Conservation (phyloP, 352 stramenopile genomes). For the Saprolegnia parasitica region DNA sequence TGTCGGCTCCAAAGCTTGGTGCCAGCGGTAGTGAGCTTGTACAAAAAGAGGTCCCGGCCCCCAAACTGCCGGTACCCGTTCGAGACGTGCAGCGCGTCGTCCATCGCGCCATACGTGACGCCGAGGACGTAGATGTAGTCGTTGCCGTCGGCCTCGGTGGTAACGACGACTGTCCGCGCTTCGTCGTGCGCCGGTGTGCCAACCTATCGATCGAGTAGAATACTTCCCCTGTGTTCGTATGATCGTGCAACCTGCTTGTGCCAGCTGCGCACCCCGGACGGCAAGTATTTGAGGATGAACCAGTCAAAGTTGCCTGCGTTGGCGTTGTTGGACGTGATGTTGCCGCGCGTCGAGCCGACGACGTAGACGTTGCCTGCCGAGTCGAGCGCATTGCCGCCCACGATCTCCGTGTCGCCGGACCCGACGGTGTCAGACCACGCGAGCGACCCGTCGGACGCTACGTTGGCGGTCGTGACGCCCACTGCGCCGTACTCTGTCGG, state of each 20-base stretch:
- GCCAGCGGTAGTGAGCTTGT: slow-evolving; percentile 47
- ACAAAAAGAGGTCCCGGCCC: slow-evolving; percentile 58
- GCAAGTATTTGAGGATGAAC: slow-evolving; percentile 21
- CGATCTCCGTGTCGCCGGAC: slow-evolving; percentile 21
- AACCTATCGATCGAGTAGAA: slow-evolving; percentile 6
- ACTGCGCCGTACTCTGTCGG: slow-evolving; percentile 2
- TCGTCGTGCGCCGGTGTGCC: slow-evolving; percentile 28
- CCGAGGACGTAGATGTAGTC: slow-evolving; percentile 50
- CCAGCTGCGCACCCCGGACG: slow-evolving; percentile 3
- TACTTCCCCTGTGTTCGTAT: neutral
- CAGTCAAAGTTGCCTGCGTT: slow-evolving; percentile 28
- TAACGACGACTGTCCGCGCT: slow-evolving; percentile 13
- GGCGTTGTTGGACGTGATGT: slow-evolving; percentile 9
- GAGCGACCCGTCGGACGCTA: slow-evolving; percentile 9
- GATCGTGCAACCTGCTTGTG: slow-evolving; percentile 2
- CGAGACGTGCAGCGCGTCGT: slow-evolving; percentile 59
- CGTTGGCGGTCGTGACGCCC: slow-evolving; percentile 13
- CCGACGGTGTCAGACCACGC: slow-evolving; percentile 11
- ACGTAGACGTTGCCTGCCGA: slow-evolving; percentile 24
- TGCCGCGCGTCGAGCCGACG: slow-evolving; percentile 23
- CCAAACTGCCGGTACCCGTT: slow-evolving; percentile 69
- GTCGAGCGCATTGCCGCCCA: slow-evolving; percentile 23
- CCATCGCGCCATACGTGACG: slow-evolving; percentile 65
- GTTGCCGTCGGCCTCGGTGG: slow-evolving; percentile 19
- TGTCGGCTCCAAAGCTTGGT: slow-evolving; percentile 65